A percentile compares a stretch with the other conserved stretches of the same genome.
These are phyloP conservation scores for Leptographium lundbergii DNA, from an alignment of 2,329 filamentous ascomycete genomes.

Conservation along the genomic window DNA sequence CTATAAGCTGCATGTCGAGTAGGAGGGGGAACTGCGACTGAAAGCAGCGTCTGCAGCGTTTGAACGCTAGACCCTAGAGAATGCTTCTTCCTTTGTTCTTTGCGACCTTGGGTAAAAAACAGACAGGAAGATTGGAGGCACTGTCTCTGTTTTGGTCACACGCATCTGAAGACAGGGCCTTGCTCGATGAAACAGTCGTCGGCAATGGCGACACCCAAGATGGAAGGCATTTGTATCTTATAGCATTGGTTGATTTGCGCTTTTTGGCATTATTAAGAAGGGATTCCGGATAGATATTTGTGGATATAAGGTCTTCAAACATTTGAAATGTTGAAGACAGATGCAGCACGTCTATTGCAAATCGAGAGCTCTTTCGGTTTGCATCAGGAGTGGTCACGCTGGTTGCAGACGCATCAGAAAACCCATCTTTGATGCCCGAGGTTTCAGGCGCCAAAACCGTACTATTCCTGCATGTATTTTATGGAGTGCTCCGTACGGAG, in stretches of 20 bases:
- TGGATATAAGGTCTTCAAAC: background rate
- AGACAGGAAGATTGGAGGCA: background rate
- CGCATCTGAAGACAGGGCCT: background rate
- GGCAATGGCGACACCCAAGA: background rate
- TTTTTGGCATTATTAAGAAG: background rate
- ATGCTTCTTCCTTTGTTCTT: background rate
- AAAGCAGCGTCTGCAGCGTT: background rate
- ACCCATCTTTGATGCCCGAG: background rate
- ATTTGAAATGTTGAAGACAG: background rate
- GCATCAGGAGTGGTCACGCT: background rate
- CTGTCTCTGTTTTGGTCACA: background rate
- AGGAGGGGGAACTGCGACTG: background rate
- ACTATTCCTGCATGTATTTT: too few species aligned
- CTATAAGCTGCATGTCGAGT: background rate
- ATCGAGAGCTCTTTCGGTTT: background rate
- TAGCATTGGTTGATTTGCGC: background rate
- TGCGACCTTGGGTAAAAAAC: background rate
- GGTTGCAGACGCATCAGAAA: background rate
- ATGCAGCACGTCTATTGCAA: background rate
- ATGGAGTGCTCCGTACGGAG: too few species aligned
- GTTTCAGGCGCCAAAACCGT: too few species aligned
- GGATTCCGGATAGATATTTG: background rate
- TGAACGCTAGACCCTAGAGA: background rate
- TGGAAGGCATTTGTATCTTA: background rate
- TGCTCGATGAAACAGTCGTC: background rate